Evolutionary conservation across 805 yeast species (phyloP).

Genomic region (Yarrowia keelungensis): DNA sequence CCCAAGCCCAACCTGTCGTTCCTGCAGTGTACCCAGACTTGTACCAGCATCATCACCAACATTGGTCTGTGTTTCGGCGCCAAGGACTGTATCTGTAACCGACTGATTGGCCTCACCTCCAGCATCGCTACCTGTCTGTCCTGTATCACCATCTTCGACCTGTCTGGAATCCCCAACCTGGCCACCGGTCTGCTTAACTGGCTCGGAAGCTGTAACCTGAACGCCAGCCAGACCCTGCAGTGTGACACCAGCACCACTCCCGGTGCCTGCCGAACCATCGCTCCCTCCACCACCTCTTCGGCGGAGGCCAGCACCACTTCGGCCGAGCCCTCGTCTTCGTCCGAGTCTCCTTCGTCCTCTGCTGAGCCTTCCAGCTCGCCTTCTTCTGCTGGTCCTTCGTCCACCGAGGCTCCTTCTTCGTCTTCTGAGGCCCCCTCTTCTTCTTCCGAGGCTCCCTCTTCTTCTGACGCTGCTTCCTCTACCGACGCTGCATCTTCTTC

Average conservation of each 20-base stretch:
- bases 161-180: constrained; percentile 3
- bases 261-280: constrained; percentile 4
- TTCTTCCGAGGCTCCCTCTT: background rate
- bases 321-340: constrained; percentile 2
- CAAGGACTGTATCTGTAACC: constrained; percentile 7
- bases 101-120: constrained; percentile 7
- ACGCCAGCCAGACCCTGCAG: constrained; percentile 11
- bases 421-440: constrained; percentile 7
- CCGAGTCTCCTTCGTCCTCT: constrained; percentile 9
- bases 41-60: constrained; percentile 16
- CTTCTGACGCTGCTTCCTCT: background rate
- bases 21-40: constrained; percentile 12
- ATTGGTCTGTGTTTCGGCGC: constrained; percentile 21
- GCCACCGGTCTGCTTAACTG: constrained; percentile 14
- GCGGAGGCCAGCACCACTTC: constrained; percentile 7
- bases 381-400: constrained; percentile 1
- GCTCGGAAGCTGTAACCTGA: constrained; percentile 20
- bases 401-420: background rate
- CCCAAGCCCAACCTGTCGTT: constrained; percentile 1
- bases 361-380: constrained; percentile 8
- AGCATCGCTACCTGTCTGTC: constrained; percentile 10
- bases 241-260: constrained; percentile 27
- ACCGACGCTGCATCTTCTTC: constrained; percentile 1
- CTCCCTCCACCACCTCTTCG: background rate
- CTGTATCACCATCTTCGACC: constrained; percentile 23